These are phyloP conservation scores for Basidiobolus heterosporus DNA, from an alignment of 371 early-diverging fungal species.

Conservation along the genomic window DNA sequence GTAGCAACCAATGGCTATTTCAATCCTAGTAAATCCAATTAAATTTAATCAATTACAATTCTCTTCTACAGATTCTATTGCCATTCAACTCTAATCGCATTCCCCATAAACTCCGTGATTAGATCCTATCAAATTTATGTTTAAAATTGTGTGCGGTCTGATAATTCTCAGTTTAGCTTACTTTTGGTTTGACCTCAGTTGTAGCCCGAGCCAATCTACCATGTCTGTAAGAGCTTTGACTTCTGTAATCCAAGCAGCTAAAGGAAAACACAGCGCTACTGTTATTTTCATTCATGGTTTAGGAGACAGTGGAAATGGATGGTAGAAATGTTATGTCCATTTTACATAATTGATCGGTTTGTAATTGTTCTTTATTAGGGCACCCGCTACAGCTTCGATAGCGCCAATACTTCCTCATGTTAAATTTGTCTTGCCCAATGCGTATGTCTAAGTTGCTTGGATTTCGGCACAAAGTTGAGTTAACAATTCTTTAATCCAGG, in stretches of 20 bases:
- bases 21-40: too few species aligned
- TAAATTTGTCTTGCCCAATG: conserved; percentile 75
- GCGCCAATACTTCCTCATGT: conserved; percentile 44
- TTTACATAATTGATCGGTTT: not conserved
- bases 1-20: too few species aligned
- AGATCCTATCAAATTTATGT: too few species aligned
- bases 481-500: conserved; percentile 10
- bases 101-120: too few species aligned
- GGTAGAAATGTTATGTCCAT: too few species aligned
- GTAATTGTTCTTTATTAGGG: conserved; percentile 9
- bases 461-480: not conserved
- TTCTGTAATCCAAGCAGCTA: conserved; percentile 23
- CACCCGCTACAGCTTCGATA: conserved; percentile 47
- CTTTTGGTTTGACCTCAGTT: too few species aligned
- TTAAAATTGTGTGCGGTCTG: too few species aligned
- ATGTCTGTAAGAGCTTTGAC: conserved; percentile 10
- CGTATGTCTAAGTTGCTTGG: conserved; percentile 19
- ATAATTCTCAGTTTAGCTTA: too few species aligned
- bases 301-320: conserved; percentile 9
- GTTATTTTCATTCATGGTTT: conserved; percentile 49
- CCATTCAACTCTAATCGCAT: too few species aligned
- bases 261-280: conserved; percentile 50
- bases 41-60: too few species aligned
- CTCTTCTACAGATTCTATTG: too few species aligned
- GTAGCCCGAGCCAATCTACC: too few species aligned